Evolutionary conservation across 345 rosid species (phyloP).

Genomic region (Turritis glabra): DNA sequence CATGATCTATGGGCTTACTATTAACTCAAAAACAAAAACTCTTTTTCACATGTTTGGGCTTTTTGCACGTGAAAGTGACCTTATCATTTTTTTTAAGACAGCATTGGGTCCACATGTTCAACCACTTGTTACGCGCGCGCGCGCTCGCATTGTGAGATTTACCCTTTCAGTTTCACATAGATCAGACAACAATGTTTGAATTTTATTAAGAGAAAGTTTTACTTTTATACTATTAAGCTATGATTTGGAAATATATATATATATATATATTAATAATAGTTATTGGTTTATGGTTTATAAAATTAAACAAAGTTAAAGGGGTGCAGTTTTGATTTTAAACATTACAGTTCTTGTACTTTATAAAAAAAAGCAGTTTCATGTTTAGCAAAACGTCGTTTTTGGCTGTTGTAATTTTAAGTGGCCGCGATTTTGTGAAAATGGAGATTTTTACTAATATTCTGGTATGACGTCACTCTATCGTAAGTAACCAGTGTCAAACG

Average conservation of each 20-base stretch:
- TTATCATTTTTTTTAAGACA: constrained; percentile 26
- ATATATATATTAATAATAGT: too few species aligned
- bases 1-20: constrained; percentile 4
- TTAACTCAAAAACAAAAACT: constrained; percentile 23
- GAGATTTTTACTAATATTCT: neutral
- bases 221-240: too few species aligned
- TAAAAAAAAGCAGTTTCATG: neutral
- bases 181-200: too few species aligned
- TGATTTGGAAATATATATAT: too few species aligned
- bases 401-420: neutral
- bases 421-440: too few species aligned
- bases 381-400: neutral
- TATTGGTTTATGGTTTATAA: too few species aligned
- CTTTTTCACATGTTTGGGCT: constrained; percentile 31
- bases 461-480: neutral
- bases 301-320: too few species aligned
- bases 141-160: too few species aligned
- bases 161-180: too few species aligned
- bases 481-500: neutral
- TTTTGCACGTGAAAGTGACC: constrained; percentile 37
- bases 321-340: too few species aligned
- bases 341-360: too few species aligned
- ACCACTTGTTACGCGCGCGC: constrained; percentile 4
- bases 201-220: too few species aligned
- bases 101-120: constrained; percentile 21